Evolutionary conservation across 495 filamentous ascomycete genomes (phyloP), one percentile per base, ranked within the genome.

Genomic region (Penicillium antarcticum): DNA sequence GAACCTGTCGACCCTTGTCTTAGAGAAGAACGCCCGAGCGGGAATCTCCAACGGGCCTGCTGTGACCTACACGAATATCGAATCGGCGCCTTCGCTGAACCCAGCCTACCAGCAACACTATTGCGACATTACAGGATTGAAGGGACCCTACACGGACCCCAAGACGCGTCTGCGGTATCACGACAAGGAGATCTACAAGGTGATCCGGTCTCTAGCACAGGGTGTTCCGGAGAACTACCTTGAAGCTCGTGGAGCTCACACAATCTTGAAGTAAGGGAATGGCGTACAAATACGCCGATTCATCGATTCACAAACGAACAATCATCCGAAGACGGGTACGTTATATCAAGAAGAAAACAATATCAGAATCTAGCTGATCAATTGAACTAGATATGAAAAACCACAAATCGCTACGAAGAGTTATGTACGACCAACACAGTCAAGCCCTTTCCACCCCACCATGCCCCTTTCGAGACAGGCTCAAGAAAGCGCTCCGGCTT

Each of bases 41-140:
- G 58, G 61, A 39, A 65, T 67, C 43, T 56, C 61, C 0, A 65
- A 65, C 5, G 86, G 87, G 0, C 91, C 91, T 0, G 79, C 80
- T 2, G 88, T 89, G 24, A 96, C 94, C 0, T 98, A 96, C 66
- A 92, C 90, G 10, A 96, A 96, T 61, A 92, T 98, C 58, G 92
- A 96, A 58, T 87, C 87, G 13, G 90, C 92, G 3, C 92, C 95
- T 12, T 89, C 86, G 35, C 69, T 96, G 29, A 82, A 82, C 53
- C 82, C 85, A 5, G 85, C 86, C 14, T 82, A 87, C 56, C 75
- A 85, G 59, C 88, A 80, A 58, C 86, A 85, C 52, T 97, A 97
- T 70, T 97, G 95, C 75, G 95, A 97, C 67, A 80, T 97, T 63
- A 97, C 94, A 6, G 95, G 95, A 16, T 70, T 97, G 55, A 80